Evolutionary conservation across 768 basidiomycete species (phyloP).

Genomic region (Hygrophorus russula): DNA sequence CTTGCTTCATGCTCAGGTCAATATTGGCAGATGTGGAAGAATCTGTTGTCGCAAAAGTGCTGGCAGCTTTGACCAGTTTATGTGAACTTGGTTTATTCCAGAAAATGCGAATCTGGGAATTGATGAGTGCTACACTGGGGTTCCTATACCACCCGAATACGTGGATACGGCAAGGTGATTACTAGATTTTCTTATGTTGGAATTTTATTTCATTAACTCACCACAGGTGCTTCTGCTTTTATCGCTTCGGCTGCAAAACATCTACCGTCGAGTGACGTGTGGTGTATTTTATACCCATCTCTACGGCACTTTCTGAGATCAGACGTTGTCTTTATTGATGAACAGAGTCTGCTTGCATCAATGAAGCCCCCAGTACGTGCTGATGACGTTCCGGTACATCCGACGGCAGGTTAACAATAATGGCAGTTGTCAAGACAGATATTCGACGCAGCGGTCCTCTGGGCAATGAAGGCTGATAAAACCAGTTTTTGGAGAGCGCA

Average conservation of each 20-base stretch:
- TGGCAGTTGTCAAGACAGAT: slow-evolving; percentile 52
- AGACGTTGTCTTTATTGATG: slow-evolving; percentile 68
- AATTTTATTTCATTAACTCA: slow-evolving; percentile 2
- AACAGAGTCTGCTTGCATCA: slow-evolving; percentile 59
- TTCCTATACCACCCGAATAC: slow-evolving; percentile 93
- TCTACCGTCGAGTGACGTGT: slow-evolving; percentile 79
- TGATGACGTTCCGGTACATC: neutral
- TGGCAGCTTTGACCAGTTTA: slow-evolving; percentile 79
- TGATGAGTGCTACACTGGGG: slow-evolving; percentile 78
- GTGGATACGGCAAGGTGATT: slow-evolving; percentile 89
- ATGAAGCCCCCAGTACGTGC: slow-evolving; percentile 62
- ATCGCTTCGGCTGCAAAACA: slow-evolving; percentile 78
- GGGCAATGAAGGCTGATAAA: slow-evolving; percentile 81
- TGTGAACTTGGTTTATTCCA: slow-evolving; percentile 86
- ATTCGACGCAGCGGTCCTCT: slow-evolving; percentile 75
- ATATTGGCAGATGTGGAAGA: slow-evolving; percentile 75
- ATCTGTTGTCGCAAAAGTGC: slow-evolving; percentile 82
- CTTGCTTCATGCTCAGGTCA: slow-evolving; percentile 5
- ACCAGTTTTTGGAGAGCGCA: slow-evolving; percentile 68
- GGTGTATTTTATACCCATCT: slow-evolving; percentile 95
- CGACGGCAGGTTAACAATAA: neutral
- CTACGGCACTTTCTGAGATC: slow-evolving; percentile 77
- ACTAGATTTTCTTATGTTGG: neutral
- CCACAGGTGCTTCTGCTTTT: slow-evolving; percentile 75
- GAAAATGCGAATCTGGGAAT: slow-evolving; percentile 95